These are phyloP conservation scores for Penicillium sp. DNA, from an alignment of 2,329 filamentous ascomycete species.

Conservation along the genomic window DNA sequence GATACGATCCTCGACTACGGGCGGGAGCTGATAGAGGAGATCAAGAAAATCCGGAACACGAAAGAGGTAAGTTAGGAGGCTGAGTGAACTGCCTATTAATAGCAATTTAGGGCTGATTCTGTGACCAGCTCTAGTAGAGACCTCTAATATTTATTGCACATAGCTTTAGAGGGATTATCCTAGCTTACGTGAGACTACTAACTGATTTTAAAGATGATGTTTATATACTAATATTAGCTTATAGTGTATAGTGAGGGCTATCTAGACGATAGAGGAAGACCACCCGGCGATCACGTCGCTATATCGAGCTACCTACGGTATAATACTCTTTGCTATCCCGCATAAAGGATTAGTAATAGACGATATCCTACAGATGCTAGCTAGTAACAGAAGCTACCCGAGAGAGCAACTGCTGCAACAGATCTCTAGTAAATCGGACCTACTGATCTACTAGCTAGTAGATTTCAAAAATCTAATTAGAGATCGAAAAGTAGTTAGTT, in stretches of 20 bases:
- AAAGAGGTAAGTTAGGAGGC: slow-evolving; percentile 27
- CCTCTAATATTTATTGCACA: slow-evolving; percentile 31
- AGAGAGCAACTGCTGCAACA: background rate
- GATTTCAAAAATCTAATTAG: background rate
- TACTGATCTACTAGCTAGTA: background rate
- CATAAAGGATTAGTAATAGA: background rate
- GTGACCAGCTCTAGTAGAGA: slow-evolving; percentile 27
- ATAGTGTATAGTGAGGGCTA: background rate
- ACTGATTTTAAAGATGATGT: background rate
- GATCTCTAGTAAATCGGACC: background rate
- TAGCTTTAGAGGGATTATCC: slow-evolving; percentile 26
- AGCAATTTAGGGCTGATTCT: slow-evolving; percentile 1
- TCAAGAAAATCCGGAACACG: slow-evolving; percentile 27
- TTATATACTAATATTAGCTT: background rate
- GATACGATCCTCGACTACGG: slow-evolving; percentile 21
- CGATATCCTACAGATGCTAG: background rate
- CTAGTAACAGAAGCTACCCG: background rate
- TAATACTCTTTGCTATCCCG: background rate
- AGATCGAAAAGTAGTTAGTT: background rate
- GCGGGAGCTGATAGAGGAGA: slow-evolving; percentile 22
- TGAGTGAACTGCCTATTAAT: background rate
- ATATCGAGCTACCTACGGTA: background rate
- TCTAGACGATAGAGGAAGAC: background rate
- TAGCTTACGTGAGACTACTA: background rate
- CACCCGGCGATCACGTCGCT: background rate